Percentiles rank a stretch among this genome's conserved stretches.
Conservation (phyloP, 2,329 filamentous ascomycete species). For the Ophidiomyces ophidiicola region DNA sequence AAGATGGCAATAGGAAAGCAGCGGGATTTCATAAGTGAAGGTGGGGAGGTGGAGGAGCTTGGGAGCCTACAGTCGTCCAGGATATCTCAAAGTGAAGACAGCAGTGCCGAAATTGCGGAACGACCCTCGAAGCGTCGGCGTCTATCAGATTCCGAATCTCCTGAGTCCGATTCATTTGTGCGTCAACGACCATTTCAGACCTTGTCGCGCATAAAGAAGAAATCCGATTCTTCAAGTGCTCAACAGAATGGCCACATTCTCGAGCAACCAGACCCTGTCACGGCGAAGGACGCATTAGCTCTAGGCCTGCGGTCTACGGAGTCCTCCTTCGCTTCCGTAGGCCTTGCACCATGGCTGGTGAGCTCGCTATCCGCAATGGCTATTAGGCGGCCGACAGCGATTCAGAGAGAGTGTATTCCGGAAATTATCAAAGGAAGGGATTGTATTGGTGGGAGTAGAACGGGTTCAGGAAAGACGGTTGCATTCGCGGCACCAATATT, state of each 20-base stretch:
- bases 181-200: conserved; percentile 21
- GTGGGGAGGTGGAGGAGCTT: not conserved
- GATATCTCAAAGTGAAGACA: not conserved
- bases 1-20: not conserved
- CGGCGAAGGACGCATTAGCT: conserved; percentile 29
- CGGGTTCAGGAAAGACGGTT: conserved; percentile 93
- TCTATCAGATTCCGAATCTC: conserved; percentile 25
- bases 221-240: conserved; percentile 16
- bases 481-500: conserved; percentile 91
- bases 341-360: conserved; percentile 76
- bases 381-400: conserved; percentile 78
- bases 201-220: conserved; percentile 34
- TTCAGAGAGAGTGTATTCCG: conserved; percentile 86
- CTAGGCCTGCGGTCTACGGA: conserved; percentile 34
- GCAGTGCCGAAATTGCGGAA: conserved; percentile 9
- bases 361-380: conserved; percentile 64
- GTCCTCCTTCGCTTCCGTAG: conserved; percentile 54
- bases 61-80: not conserved
- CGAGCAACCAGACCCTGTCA: conserved; percentile 25
- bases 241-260: conserved; percentile 14
- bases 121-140: conserved; percentile 31
- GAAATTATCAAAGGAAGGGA: conserved; percentile 83
- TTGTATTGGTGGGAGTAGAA: conserved; percentile 88
- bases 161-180: conserved; percentile 25
- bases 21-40: not conserved